phyloP scores from a whole-genome alignment of 176 grass and related monocot genomes.

The Zoysia japonica region DNA sequence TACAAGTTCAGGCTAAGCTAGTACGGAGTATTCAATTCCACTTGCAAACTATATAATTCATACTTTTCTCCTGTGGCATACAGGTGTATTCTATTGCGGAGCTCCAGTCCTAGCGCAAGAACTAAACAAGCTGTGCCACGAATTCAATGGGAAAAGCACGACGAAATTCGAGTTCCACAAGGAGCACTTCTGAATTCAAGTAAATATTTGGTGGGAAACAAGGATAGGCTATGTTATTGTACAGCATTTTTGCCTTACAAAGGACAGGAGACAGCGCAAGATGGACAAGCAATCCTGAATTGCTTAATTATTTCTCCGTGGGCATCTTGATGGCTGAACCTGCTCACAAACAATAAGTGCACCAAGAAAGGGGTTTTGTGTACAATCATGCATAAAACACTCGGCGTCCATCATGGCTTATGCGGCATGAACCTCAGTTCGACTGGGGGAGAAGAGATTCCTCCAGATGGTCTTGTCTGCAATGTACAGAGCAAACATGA shows the following conservation, averaged over 20 bases:
- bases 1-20: conserved; percentile 7
- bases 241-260: conserved; percentile 51
- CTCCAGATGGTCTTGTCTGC: conserved; percentile 17
- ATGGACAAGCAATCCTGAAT: too few relatives aligned
- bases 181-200: conserved; percentile 84
- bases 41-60: neutral
- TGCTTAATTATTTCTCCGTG: too few relatives aligned
- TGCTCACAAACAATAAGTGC: too few relatives aligned
- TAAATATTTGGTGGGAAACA: conserved; percentile 43
- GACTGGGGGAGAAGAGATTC: conserved; percentile 7
- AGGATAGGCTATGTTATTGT: conserved; percentile 36
- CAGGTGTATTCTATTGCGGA: conserved; percentile 99
- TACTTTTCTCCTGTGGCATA: conserved; percentile 34
- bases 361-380: too few relatives aligned
- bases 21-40: neutral
- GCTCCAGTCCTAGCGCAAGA: conserved; percentile 88
- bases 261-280: too few relatives aligned
- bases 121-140: conserved; percentile 86
- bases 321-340: too few relatives aligned
- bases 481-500: conserved; percentile 37
- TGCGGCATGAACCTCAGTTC: neutral
- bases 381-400: too few relatives aligned
- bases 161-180: conserved; percentile 96
- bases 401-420: too few relatives aligned
- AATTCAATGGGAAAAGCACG: conserved; percentile 81